phyloP scores from a whole-genome alignment of 2,329 filamentous ascomycete species.

The Phaeomoniella chlamydospora region DNA sequence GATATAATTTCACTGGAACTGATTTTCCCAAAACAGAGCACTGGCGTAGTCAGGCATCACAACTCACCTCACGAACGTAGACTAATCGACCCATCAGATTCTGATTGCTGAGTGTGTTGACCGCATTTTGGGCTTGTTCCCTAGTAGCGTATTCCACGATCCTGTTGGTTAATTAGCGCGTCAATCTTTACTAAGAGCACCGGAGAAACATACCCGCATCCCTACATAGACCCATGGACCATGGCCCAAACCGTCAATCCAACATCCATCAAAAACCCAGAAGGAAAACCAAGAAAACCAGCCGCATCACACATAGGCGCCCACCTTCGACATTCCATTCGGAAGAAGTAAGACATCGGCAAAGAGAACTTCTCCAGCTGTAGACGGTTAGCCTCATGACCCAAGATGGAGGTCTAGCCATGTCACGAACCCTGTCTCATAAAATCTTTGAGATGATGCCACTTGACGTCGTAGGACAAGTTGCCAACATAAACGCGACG shows the following conservation, averaged over 20 bases:
- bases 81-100: constrained; percentile 97
- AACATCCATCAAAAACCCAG: constrained; percentile 65
- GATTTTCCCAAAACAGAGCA: background rate
- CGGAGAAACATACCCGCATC: constrained; percentile 77
- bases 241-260: constrained; percentile 95
- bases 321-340: constrained; percentile 99
- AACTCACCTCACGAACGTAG: constrained; percentile 80
- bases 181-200: constrained; percentile 2
- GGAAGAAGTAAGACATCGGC: constrained; percentile 98
- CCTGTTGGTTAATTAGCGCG: constrained; percentile 35
- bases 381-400: constrained; percentile 21
- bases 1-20: constrained; percentile 7
- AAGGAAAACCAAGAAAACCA: constrained; percentile 59
- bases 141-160: constrained; percentile 99
- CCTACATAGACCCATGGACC: constrained; percentile 87
- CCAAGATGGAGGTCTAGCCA: background rate
- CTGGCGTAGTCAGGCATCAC: background rate
- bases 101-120: constrained; percentile 96
- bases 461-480: constrained; percentile 98
- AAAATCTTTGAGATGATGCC: constrained; percentile 99
- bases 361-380: constrained; percentile 98
- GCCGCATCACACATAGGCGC: constrained; percentile 81
- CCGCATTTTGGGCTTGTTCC: constrained; percentile 96
- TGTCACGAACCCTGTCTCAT: constrained; percentile 77
- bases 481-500: constrained; percentile 99